Conservation (phyloP, 1,139 yeast species). For the Hyphopichia burtonii region DNA sequence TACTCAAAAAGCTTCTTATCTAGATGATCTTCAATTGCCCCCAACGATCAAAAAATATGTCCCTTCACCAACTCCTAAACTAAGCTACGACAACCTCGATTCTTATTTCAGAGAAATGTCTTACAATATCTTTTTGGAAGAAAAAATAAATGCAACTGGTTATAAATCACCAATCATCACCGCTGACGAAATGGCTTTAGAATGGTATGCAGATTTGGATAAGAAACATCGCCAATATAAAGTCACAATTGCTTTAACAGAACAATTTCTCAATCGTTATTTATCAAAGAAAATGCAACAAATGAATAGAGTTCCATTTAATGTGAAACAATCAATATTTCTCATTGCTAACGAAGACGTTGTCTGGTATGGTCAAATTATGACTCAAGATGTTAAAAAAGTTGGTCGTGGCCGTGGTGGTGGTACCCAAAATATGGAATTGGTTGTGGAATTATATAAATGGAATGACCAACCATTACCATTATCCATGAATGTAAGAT, state of each 20-base stretch:
- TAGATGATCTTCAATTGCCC: conserved; percentile 16
- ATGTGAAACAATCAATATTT: conserved; percentile 46
- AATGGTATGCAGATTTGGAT: conserved; percentile 52
- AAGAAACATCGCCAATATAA: conserved; percentile 42
- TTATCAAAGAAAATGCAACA: conserved; percentile 40
- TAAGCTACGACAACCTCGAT: conserved; percentile 47
- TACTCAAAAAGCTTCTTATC: not conserved
- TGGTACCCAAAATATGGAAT: conserved; percentile 28
- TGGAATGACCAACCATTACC: conserved; percentile 62
- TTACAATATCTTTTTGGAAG: conserved; percentile 62
- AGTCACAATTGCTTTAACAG: conserved; percentile 34
- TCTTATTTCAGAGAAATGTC: conserved; percentile 61
- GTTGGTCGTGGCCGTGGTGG: conserved; percentile 18
- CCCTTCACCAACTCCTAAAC: conserved; percentile 37
- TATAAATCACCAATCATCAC: conserved; percentile 28
- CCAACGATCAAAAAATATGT: conserved; percentile 24
- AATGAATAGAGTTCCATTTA: conserved; percentile 48
- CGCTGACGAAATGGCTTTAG: conserved; percentile 40
- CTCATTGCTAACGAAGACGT: conserved; percentile 38
- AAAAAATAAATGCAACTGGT: conserved; percentile 42
- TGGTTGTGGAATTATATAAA: conserved; percentile 51
- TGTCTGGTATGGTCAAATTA: conserved; percentile 43
- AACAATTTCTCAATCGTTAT: conserved; percentile 41
- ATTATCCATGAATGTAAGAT: conserved; percentile 30
- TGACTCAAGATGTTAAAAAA: conserved; percentile 43